Conservation (phyloP, 768 basidiomycete species). For the Tulasnella sp. region DNA sequence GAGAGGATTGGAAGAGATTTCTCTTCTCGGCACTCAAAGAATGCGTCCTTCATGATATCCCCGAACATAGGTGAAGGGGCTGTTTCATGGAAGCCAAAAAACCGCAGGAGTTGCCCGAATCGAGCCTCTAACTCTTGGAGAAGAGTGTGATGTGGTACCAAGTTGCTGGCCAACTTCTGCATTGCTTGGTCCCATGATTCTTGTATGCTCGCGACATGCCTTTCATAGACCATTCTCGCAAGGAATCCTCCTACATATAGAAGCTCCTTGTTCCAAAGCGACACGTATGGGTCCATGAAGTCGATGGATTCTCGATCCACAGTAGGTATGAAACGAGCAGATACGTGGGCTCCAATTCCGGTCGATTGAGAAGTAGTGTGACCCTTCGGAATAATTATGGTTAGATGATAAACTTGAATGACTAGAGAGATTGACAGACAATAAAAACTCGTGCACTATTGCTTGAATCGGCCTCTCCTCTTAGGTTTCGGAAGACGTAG, state of each 20-base stretch:
- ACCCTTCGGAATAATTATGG: constrained; percentile 35
- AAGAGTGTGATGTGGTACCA: no score
- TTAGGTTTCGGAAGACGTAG: no score
- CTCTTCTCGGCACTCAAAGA: constrained; percentile 50
- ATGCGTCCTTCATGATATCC: constrained; percentile 52
- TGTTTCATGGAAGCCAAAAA: constrained; percentile 78
- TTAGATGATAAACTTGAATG: not conserved
- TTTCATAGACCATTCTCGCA: constrained; percentile 69
- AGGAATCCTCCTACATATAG: constrained; percentile 74
- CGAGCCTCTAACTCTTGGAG: constrained; percentile 40
- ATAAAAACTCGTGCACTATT: constrained; percentile 70
- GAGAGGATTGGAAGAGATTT: constrained; percentile 57
- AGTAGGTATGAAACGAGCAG: constrained; percentile 84
- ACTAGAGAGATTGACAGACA: constrained; percentile 33
- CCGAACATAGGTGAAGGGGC: constrained; percentile 77
- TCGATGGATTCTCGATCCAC: constrained; percentile 90
- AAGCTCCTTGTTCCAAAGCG: constrained; percentile 74
- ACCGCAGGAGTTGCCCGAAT: constrained; percentile 69
- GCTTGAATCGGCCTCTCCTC: no score
- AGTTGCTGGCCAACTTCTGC: no score
- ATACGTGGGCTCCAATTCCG: constrained; percentile 52
- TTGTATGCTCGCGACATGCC: constrained; percentile 53
- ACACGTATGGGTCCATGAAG: constrained; percentile 64
- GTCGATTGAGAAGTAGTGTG: constrained; percentile 88
- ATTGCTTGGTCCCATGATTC: constrained; percentile 46